Base-by-base conservation (phyloP, 495 filamentous ascomycete species). In the Neurospora sp. region DNA sequence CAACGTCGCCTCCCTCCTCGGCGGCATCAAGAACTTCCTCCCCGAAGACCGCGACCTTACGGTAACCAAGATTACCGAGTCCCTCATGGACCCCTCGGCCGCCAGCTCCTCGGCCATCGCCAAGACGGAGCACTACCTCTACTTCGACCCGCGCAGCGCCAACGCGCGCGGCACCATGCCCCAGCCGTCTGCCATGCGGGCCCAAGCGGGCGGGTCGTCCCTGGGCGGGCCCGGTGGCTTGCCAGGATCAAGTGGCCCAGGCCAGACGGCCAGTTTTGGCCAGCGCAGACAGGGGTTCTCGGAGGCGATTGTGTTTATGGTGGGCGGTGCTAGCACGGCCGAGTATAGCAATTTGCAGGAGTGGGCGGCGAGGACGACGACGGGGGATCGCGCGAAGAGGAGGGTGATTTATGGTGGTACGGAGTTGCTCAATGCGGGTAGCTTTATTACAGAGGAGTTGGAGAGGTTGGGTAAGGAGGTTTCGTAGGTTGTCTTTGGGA, bases 291-390 rank as follows among this genome's bases (percentile, higher is more conserved):
- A 98, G 76, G 94, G 94, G 4, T 99, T 97, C 79, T 93, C 90
- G 40, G 96, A 99, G 77, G 95, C 96, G 8, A 91, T 98, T 71
- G 96, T 98, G 38, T 98, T 99, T 77, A 96, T 94, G 17, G 95
- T 99, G 22, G 96, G 96, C 12, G 96, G 96, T 70, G 96, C 96
- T 35, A 97, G 94, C 77, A 98, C 98, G 94, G 96, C 98, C 76
- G 96, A 99, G 80, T 99, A 99, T 81, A 94, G 94, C 16, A 99
- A 99, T 79, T 80, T 99, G 79, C 93, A 97, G 78, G 96, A 98
- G 78, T 99, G 96, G 96, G 93, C 94, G 8, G 88, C 89, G 79
- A 87, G 94, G 70, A 92, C 91, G 8, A 86, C 87, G 42, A 79
- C 79, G 22, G 86, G 86, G 3, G 86, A 85, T 69, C 79, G 83